These are phyloP conservation scores for Volvox reticuliferus DNA, from an alignment of 139 green algal species.

Conservation along the genomic window DNA sequence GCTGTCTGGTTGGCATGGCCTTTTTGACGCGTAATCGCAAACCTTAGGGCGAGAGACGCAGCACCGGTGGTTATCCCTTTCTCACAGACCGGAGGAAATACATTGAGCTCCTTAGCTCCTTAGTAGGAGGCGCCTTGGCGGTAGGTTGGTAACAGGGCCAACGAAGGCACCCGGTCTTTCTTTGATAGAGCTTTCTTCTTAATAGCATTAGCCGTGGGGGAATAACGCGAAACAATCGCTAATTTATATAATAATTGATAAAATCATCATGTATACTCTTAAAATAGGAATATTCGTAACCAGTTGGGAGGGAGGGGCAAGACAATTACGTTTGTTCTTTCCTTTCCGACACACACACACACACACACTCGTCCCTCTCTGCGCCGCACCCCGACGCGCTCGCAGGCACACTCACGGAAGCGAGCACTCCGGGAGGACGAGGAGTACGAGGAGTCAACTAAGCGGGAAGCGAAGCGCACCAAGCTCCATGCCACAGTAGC, in stretches of 20 bases:
- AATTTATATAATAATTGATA: too few relatives aligned
- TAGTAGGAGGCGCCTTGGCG: too few relatives aligned
- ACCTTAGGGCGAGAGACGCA: neutral
- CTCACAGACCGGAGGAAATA: neutral
- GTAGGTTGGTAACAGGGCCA: too few relatives aligned
- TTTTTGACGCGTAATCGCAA: neutral
- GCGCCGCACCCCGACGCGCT: neutral
- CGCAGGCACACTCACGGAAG: constrained; percentile 14
- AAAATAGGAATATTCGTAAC: neutral
- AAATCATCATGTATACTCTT: neutral
- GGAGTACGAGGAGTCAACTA: neutral
- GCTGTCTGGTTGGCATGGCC: neutral
- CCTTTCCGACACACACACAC: neutral
- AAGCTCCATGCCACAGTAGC: neutral
- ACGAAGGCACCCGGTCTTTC: too few relatives aligned
- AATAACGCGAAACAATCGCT: too few relatives aligned
- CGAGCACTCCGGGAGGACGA: constrained; percentile 21
- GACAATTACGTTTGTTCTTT: neutral
- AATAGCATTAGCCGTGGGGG: too few relatives aligned
- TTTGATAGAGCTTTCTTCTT: too few relatives aligned
- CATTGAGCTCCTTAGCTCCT: too few relatives aligned
- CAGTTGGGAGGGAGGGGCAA: neutral
- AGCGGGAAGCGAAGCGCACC: constrained; percentile 7
- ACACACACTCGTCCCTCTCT: neutral
- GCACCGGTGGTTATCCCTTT: neutral